Base-by-base conservation (phyloP, 2,329 filamentous ascomycete species). In the Aureobasidium namibiae region DNA sequence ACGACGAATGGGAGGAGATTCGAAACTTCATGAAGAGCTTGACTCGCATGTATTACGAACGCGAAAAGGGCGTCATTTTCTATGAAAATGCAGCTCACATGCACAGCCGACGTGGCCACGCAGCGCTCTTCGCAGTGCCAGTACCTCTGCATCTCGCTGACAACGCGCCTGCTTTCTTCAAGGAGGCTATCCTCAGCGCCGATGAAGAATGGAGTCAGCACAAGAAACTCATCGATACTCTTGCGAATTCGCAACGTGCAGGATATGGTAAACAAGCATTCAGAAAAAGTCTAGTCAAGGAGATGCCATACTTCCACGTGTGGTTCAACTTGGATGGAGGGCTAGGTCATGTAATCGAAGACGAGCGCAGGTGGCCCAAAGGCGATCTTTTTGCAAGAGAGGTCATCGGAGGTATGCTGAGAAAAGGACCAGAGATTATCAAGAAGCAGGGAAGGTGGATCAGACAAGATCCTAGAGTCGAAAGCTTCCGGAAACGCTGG, bases 1-100 rank as follows among this genome's bases (percentile, higher is more conserved):
- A 99, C 69, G 94, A 99, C 69, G 94, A 99, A 72, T 99, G 95
- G 95, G 94, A 99, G 70, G 94, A 99, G 74, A 87, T 99, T 6
- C 88, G 94, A 64, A 99, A 99, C 72, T 99, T 99, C 70, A 97
- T 97, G 92, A 99, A 99, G 76, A 88, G 85, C 61, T 80, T 99
- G 21, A 96, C 88, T 4, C 85, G 92, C 45, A 88, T 96, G 83
- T 99, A 97, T 74, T 90, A 95, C 75, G 88, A 92, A 44, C 90
- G 95, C 72, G 91, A 92, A 11, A 88, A 89, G 54, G 90, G 94
- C 67, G 92, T 97, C 10, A 78, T 99, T 63, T 99, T 99, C 75
- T 99, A 99, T 78, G 94, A 99, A 70, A 97, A 99, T 70, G 94
- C 94, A 2, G 92, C 91, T 0, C 79, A 84, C 14, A 91, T 91